Evolutionary conservation across 345 rosid species (phyloP), one percentile per base, ranked within the genome.

Genomic region (Acer campestre): DNA sequence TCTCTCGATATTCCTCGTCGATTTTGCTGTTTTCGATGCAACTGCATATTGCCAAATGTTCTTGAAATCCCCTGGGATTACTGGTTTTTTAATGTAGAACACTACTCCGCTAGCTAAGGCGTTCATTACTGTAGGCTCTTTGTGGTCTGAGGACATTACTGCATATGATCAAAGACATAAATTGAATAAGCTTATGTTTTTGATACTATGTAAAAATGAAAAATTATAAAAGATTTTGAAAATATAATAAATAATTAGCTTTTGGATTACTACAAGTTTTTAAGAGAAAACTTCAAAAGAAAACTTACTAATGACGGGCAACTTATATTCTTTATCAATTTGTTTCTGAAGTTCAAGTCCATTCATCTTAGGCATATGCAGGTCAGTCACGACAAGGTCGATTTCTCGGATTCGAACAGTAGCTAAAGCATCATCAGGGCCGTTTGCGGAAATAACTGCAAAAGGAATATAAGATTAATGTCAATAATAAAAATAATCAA

Each of bases 91-190:
- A 7, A 93, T 51, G 78, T 80, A 92, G 69, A 84, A 86, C 25
- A 81, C 77, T 4, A 88, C 97, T 76, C 99, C 99, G 48, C 84
- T 58, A 13, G 82, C 79, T 69, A 95, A 79, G 76, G 92, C 83
- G 71, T 83, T 72, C 35, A 67, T 9, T 23, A 87, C 82, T 7
- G 73, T 79, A 69, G 77, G 84, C 70, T 89, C 86, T 70, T 83
- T 71, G 6, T 80, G 80, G 61, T 95, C 92, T 2, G 88, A 79
- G 23, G 98, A 95, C 89, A 95, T 90, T 58, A 93, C 98, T 93
- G 78, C 70, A 80, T 25, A 9, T 1, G 56, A 22, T 35, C 48
- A 44, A 20, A 14, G 0, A 67, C 20, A 16, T 31, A 61, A 61
- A 42, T 0, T 61, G 20, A 27, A n/a, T 4, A 35, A 35, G 1